Percentiles rank a stretch among this genome's conserved stretches.
Evolutionary conservation across 1,284 basidiomycete species (phyloP).

Genomic region (Pisolithus thermaeus): DNA sequence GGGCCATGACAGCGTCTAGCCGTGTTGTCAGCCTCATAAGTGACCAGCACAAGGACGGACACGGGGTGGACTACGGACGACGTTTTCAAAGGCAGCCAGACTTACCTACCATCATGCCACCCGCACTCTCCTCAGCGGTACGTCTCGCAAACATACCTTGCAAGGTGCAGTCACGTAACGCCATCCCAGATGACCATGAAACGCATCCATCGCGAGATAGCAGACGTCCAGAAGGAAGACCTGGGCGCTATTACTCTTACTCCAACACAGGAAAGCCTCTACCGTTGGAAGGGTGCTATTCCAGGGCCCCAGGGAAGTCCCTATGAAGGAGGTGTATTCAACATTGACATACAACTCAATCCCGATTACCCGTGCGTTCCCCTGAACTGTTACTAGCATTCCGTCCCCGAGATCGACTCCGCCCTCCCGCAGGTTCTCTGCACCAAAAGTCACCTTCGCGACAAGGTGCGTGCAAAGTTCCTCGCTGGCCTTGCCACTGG

Average conservation of each 20-base stretch:
- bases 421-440: slow-evolving; percentile 59
- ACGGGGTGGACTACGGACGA: background rate
- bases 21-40: too few species aligned
- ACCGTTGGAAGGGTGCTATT: slow-evolving; percentile 64
- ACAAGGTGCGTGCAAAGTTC: slow-evolving; percentile 49
- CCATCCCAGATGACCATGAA: slow-evolving; percentile 68
- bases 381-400: background rate
- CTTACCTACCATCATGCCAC: slow-evolving; percentile 19
- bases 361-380: slow-evolving; percentile 77
- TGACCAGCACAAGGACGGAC: too few species aligned
- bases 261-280: slow-evolving; percentile 57
- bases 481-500: background rate
- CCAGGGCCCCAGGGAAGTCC: slow-evolving; percentile 82
- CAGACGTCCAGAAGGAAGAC: slow-evolving; percentile 80
- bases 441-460: slow-evolving; percentile 72
- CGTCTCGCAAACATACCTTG: background rate
- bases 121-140: slow-evolving; percentile 17
- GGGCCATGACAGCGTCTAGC: too few species aligned
- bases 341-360: slow-evolving; percentile 67
- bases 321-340: slow-evolving; percentile 84
- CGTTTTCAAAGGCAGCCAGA: background rate
- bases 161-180: slow-evolving; percentile 8
- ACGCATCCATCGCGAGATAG: slow-evolving; percentile 84
- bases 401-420: background rate
- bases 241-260: slow-evolving; percentile 68